phyloP scores from a whole-genome alignment of 257 asterid species.

The Scutellaria baicalensis region DNA sequence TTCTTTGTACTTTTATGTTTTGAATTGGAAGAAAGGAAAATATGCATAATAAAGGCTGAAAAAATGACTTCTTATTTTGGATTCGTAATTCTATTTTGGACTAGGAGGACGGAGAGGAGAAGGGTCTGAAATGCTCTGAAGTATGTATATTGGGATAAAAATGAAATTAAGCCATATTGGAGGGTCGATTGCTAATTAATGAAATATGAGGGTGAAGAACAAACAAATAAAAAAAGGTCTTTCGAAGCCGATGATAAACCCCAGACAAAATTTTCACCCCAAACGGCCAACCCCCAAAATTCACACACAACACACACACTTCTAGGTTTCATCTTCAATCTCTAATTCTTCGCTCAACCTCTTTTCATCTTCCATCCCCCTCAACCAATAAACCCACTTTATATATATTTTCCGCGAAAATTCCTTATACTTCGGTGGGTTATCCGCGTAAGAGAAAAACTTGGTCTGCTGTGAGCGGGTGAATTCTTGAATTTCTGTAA shows the following conservation, averaged over 20 bases:
- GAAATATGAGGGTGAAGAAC: background rate
- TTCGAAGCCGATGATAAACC: slow-evolving; percentile 5
- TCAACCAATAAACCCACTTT: background rate
- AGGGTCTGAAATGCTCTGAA: too few relatives aligned
- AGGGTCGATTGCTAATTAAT: background rate
- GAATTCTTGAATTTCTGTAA: background rate
- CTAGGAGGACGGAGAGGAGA: too few relatives aligned
- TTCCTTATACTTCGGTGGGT: background rate
- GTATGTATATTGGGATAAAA: too few relatives aligned
- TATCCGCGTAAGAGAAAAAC: background rate
- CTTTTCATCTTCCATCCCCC: background rate
- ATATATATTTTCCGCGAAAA: background rate
- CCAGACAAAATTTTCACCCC: background rate
- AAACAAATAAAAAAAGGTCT: background rate
- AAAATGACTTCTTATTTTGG: too few relatives aligned
- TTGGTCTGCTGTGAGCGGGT: background rate
- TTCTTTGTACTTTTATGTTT: too few relatives aligned
- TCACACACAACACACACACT: background rate
- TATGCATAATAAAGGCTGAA: too few relatives aligned
- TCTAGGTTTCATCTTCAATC: slow-evolving; percentile 7
- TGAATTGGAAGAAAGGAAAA: too few relatives aligned
- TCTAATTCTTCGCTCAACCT: background rate
- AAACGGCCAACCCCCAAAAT: slow-evolving; percentile 8
- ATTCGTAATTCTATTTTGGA: too few relatives aligned
- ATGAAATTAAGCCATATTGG: background rate